Conservation (phyloP, 2,329 filamentous ascomycete genomes). For the Lecanicillium sp. region DNA sequence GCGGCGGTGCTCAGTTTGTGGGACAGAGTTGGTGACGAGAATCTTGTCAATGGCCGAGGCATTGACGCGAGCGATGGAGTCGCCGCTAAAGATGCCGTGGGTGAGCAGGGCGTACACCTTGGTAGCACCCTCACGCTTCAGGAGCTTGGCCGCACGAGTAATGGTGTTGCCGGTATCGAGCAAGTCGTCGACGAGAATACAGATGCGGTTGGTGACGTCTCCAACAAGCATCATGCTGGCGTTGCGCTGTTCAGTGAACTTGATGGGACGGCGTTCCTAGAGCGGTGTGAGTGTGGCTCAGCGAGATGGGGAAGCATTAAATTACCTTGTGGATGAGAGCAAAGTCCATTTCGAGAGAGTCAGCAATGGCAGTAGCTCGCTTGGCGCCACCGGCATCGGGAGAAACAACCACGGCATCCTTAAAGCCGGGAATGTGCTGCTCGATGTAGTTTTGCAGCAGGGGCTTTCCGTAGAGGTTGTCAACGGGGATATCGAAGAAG, state of each 20-base stretch:
- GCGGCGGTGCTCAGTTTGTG: conserved; percentile 72
- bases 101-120: conserved; percentile 88
- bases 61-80: conserved; percentile 91
- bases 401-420: conserved; percentile 85
- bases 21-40: conserved; percentile 90
- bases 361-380: conserved; percentile 89
- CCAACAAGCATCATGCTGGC: conserved; percentile 95
- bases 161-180: conserved; percentile 97
- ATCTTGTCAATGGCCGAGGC: conserved; percentile 89
- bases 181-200: conserved; percentile 90
- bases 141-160: conserved; percentile 88
- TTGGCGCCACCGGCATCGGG: conserved; percentile 96
- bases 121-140: conserved; percentile 92
- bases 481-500: conserved; percentile 97
- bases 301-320: conserved; percentile 9
- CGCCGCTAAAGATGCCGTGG: conserved; percentile 89
- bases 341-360: conserved; percentile 88
- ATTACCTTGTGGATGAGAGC: conserved; percentile 90
- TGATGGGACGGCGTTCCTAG: conserved; percentile 81
- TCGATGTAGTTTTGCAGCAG: conserved; percentile 65
- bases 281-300: conserved; percentile 18
- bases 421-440: conserved; percentile 75
- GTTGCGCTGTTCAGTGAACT: conserved; percentile 81
- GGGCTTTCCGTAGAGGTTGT: conserved; percentile 87
- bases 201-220: conserved; percentile 70